Percentiles rank a stretch among this genome's conserved stretches.
Evolutionary conservation across 2,329 filamentous ascomycete species (phyloP).

Genomic region (Penicillium sp.): DNA sequence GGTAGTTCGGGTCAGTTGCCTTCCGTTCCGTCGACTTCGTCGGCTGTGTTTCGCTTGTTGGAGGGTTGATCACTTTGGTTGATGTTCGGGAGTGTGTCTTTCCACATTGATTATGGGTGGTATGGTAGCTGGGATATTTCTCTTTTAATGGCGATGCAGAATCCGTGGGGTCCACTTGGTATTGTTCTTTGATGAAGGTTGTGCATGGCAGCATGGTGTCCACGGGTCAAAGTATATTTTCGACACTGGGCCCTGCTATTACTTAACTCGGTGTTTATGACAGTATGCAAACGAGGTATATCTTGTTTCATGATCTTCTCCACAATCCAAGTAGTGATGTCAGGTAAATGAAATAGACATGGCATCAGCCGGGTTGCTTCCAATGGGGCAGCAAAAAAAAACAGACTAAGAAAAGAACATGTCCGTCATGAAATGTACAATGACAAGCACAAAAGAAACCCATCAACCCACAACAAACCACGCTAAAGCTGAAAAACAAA

Average conservation of each 20-base stretch:
- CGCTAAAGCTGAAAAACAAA: slow-evolving; percentile 4
- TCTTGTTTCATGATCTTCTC: background rate
- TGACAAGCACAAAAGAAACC: background rate
- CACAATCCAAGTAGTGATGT: slow-evolving; percentile 17
- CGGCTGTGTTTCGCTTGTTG: slow-evolving; percentile 18
- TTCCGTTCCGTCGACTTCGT: slow-evolving; percentile 7
- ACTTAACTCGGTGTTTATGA: background rate
- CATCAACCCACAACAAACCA: background rate
- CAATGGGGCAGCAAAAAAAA: too few species aligned
- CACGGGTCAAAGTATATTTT: background rate
- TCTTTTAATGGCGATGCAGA: too few species aligned
- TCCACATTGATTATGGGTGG: background rate
- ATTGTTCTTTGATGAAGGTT: background rate
- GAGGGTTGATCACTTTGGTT: background rate
- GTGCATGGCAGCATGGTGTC: background rate
- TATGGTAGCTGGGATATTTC: too few species aligned
- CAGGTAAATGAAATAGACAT: slow-evolving; percentile 1
- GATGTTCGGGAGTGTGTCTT: background rate
- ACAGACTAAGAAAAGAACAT: too few species aligned
- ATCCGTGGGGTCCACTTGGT: background rate
- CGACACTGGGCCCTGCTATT: background rate
- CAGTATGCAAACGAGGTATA: background rate
- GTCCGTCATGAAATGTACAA: slow-evolving; percentile 32
- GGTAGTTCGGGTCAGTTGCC: background rate
- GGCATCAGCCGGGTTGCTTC: too few species aligned